Base-by-base conservation (phyloP, 2,329 filamentous ascomycete species). In the Aspergillus glaucus region DNA sequence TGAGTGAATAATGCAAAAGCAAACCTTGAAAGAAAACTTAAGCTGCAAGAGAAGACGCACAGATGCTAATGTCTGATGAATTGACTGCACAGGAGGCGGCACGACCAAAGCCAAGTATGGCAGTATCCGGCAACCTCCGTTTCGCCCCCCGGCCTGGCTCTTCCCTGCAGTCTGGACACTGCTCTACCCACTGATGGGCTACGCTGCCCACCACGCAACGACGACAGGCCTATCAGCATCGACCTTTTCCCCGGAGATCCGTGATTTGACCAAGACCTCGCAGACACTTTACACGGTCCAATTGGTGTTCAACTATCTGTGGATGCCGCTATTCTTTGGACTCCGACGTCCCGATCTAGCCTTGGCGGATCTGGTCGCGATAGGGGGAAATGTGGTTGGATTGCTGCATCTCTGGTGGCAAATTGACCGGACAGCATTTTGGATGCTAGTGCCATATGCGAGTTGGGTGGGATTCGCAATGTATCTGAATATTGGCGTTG, bases 321-420 rank as follows among this genome's bases (percentile, higher is more conserved):
- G 88, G 88, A 96, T 90, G 80, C 92, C 92, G 10, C 79, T 96
- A 9, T 96, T 96, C 79, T 96, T 95, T 65, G 79, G 80, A n/a
- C 64, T 85, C 45, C 84, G 85, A 55, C 80, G 81, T 14, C 89
- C 90, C 1, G 76, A 85, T 46, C 80, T 82, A 62, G 90, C 91
- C 3, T 82, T 88, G 6, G 78, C 79, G 24, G 88, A 96, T 65
- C 85, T 95, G 45, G 70, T 87, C 24, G 78, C 84, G 0, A 75
- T 96, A 7, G 75, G 85, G 0, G 88, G 86, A 7, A 74, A 85
- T 26, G 87, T 88, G 43, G 80, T 78, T 6, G 91, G 89, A 59
- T 70, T 96, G 45, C 79, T 87, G 12, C 87, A 86, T 61, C 71
- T 87, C 50, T 96, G 88, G 84, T 81, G 81, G 52, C 75, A 82